These are phyloP conservation scores for Alternaria sp. DNA, from an alignment of 2,329 filamentous ascomycete species.

Conservation along the genomic window DNA sequence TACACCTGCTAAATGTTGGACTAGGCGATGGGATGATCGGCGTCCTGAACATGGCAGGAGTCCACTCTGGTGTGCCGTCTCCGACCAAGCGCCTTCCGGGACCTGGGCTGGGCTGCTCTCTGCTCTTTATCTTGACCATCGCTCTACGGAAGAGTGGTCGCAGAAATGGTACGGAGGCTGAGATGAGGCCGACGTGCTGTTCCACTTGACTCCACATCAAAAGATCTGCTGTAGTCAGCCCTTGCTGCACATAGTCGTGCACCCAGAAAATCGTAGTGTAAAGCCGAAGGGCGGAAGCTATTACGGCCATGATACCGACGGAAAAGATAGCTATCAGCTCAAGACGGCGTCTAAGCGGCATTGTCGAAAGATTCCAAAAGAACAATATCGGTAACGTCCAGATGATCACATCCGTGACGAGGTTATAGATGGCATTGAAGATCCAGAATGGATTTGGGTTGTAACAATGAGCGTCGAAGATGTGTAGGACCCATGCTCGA, in stretches of 20 bases:
- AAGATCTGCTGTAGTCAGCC: slow-evolving; percentile 23
- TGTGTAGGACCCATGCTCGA: slow-evolving; percentile 19
- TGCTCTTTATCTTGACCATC: slow-evolving; percentile 7
- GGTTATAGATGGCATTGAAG: slow-evolving; percentile 50
- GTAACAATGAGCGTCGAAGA: slow-evolving; percentile 27
- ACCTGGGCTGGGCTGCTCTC: slow-evolving; percentile 20
- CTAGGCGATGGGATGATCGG: slow-evolving; percentile 34
- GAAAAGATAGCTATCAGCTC: slow-evolving; percentile 53
- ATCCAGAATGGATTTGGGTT: slow-evolving; percentile 36
- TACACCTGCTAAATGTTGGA: slow-evolving; percentile 20
- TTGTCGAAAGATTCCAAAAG: slow-evolving; percentile 52
- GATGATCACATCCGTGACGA: slow-evolving; percentile 51
- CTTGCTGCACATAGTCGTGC: slow-evolving; percentile 19
- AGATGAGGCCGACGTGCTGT: slow-evolving; percentile 39
- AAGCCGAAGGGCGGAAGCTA: slow-evolving; percentile 39
- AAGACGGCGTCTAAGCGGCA: slow-evolving; percentile 56
- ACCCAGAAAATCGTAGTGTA: slow-evolving; percentile 37
- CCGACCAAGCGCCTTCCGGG: slow-evolving; percentile 18
- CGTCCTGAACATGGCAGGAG: slow-evolving; percentile 17
- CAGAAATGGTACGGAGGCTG: slow-evolving; percentile 42
- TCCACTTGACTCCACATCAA: slow-evolving; percentile 44
- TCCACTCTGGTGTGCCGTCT: slow-evolving; percentile 7
- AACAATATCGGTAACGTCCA: slow-evolving; percentile 54
- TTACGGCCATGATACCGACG: slow-evolving; percentile 38
- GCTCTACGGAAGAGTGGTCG: slow-evolving; percentile 31